Conservation (phyloP, 2,329 filamentous ascomycete genomes). For the Aspergillus fischeri region DNA sequence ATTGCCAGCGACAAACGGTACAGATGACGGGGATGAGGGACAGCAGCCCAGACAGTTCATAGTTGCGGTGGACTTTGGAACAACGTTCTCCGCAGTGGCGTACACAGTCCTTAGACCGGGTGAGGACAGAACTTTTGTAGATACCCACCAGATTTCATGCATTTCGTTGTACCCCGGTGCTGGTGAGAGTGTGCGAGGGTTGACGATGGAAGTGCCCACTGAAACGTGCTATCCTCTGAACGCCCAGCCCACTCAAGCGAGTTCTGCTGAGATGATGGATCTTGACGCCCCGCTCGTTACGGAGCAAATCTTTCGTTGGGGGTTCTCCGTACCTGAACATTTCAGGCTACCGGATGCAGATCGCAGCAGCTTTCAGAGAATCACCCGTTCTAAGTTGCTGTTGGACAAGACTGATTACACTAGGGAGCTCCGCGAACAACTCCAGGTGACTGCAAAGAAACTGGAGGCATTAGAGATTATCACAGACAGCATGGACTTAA, state of each 20-base stretch:
- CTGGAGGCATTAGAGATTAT: neutral
- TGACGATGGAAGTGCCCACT: no score
- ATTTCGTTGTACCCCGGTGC: no score
- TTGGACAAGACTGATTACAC: neutral
- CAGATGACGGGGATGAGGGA: no score
- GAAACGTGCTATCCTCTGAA: no score
- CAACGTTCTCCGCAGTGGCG: conserved; percentile 1
- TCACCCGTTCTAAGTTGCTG: conserved; percentile 2
- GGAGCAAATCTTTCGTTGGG: neutral
- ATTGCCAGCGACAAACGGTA: no score
- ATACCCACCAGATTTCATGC: no score
- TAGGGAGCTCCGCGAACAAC: neutral
- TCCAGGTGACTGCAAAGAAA: neutral
- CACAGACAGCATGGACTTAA: neutral
- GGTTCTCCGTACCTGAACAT: neutral
- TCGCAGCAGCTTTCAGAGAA: neutral
- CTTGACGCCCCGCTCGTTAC: no score
- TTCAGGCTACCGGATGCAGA: neutral
- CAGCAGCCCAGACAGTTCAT: neutral
- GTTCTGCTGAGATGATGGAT: no score
- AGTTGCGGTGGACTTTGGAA: conserved; percentile 4
- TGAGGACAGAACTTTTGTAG: no score
- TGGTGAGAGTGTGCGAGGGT: no score
- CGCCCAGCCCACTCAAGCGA: no score
- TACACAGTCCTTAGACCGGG: neutral